Evolutionary conservation across 805 yeast genomes (phyloP).

Genomic region (Kodamaea lidongshanica): DNA sequence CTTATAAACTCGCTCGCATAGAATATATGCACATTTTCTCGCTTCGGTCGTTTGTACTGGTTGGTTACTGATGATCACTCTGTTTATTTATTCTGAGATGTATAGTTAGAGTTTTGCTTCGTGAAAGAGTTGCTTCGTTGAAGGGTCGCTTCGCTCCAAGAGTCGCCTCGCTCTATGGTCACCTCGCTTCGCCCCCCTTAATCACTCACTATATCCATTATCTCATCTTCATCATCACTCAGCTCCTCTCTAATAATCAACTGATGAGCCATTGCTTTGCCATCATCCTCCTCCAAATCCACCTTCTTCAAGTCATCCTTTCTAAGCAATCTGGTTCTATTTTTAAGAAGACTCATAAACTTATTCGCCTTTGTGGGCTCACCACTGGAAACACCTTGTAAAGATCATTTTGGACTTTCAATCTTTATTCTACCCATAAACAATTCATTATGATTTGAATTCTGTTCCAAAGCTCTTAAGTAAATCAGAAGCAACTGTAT

Average conservation of each 20-base stretch:
- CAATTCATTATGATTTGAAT: slow-evolving; percentile 22
- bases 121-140: too few relatives aligned
- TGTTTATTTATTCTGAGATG: too few relatives aligned
- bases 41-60: too few relatives aligned
- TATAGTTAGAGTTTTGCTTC: too few relatives aligned
- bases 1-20: too few relatives aligned
- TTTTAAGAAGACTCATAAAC: slow-evolving; percentile 20
- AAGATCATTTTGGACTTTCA: slow-evolving; percentile 1
- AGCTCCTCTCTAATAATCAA: slow-evolving; percentile 42
- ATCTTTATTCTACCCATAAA: slow-evolving; percentile 19
- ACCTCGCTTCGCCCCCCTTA: too few relatives aligned
- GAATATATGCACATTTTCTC: too few relatives aligned
- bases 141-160: too few relatives aligned
- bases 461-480: slow-evolving; percentile 67
- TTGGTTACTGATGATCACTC: too few relatives aligned
- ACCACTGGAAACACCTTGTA: slow-evolving; percentile 1
- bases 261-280: slow-evolving; percentile 33
- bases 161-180: too few relatives aligned
- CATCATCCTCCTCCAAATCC: slow-evolving; percentile 14
- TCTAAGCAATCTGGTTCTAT: slow-evolving; percentile 11
- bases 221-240: slow-evolving; percentile 48
- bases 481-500: slow-evolving; percentile 78
- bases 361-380: slow-evolving; percentile 8
- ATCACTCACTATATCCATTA: slow-evolving; percentile 57
- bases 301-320: slow-evolving; percentile 8